Percentiles rank a stretch among this genome's conserved stretches.
phyloP scores from a whole-genome alignment of 2,329 filamentous ascomycete genomes.

The Microdochium bolleyi region DNA sequence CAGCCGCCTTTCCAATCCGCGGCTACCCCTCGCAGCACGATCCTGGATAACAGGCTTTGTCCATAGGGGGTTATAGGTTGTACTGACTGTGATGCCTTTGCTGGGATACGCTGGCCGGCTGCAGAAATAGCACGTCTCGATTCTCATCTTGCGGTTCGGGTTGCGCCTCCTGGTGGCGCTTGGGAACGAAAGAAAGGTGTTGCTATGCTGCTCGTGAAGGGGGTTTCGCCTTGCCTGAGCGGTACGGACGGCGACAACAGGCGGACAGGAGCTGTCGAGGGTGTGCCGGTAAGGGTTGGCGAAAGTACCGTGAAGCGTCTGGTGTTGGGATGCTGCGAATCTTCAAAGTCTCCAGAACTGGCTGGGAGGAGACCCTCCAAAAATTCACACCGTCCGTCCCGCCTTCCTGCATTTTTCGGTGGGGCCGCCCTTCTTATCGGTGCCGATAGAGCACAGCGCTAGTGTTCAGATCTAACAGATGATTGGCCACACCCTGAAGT shows the following conservation, averaged over 20 bases:
- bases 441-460: background rate
- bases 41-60: background rate
- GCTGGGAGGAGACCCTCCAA: background rate
- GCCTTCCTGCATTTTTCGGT: background rate
- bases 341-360: background rate
- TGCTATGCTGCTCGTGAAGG: background rate
- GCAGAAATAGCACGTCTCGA: slow-evolving; percentile 66
- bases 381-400: slow-evolving; percentile 1
- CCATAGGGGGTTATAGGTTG: background rate
- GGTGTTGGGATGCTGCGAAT: background rate
- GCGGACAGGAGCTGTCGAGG: background rate
- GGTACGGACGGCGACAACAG: background rate
- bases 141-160: slow-evolving; percentile 22
- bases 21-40: background rate
- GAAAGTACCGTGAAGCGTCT: background rate
- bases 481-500: background rate
- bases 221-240: background rate
- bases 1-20: background rate
- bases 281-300: background rate
- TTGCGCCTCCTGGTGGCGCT: background rate
- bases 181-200: background rate
- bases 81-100: slow-evolving; percentile 55
- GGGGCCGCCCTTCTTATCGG: background rate
- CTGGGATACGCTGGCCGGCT: slow-evolving; percentile 56
- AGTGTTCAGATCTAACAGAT: background rate